These are phyloP conservation scores for Pholiota microspora DNA, from an alignment of 768 basidiomycete genomes.

Conservation along the genomic window DNA sequence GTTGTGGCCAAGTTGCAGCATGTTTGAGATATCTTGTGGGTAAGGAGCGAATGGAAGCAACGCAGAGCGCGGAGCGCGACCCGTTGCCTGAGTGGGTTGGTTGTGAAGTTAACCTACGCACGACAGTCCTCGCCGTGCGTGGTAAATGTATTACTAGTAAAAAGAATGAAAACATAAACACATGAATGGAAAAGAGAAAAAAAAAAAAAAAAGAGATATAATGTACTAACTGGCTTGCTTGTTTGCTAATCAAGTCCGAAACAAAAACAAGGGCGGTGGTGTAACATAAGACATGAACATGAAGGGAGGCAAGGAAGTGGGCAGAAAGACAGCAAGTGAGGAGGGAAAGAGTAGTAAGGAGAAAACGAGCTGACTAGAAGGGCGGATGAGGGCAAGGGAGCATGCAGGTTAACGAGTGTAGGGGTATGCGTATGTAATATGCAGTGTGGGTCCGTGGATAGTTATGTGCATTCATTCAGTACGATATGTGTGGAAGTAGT, in stretches of 20 bases:
- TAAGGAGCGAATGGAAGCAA: background rate
- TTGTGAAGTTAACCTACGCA: background rate
- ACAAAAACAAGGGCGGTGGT: background rate
- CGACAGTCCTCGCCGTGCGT: background rate
- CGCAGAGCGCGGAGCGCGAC: background rate
- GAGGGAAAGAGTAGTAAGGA: background rate
- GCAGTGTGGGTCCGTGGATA: background rate
- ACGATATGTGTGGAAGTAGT: too few species aligned
- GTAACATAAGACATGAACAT: background rate
- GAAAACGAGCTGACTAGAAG: background rate
- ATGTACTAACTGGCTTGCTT: background rate
- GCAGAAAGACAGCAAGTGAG: background rate
- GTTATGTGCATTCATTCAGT: background rate
- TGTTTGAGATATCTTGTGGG: too few species aligned
- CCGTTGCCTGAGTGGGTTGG: background rate
- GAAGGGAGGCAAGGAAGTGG: background rate
- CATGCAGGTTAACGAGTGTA: background rate
- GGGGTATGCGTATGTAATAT: background rate
- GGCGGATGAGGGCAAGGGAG: background rate
- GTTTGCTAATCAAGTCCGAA: constrained; percentile 5
- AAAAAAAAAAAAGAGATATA: background rate
- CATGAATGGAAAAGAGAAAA: background rate
- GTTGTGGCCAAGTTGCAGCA: too few species aligned
- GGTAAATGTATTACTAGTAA: background rate
- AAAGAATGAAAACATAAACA: too few species aligned